These are phyloP conservation scores for Penicillium sp. DNA, from an alignment of 2,329 filamentous ascomycete genomes.

Conservation along the genomic window DNA sequence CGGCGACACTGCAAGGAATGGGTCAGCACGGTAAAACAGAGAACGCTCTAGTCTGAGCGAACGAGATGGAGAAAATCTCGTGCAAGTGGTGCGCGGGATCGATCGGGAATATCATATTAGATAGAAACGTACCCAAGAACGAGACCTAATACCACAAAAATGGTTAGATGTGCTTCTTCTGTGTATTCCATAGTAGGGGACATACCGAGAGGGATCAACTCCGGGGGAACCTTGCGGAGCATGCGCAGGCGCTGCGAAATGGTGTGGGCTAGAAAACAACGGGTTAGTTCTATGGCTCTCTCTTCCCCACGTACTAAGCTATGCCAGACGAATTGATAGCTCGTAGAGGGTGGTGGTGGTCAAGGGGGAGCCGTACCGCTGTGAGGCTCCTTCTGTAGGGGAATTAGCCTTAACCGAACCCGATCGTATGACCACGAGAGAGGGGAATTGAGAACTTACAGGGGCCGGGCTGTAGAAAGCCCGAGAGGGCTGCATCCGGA, in stretches of 20 bases:
- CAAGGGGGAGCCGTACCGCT: constrained; percentile 48
- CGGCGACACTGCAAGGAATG: constrained; percentile 52
- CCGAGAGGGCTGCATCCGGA: constrained; percentile 57
- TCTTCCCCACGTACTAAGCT: not conserved
- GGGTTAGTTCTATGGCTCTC: constrained; percentile 21
- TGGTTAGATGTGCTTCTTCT: constrained; percentile 16
- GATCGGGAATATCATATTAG: constrained; percentile 9
- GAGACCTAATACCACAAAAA: constrained; percentile 56
- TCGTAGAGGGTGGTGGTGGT: constrained; percentile 3
- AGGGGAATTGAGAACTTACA: constrained; percentile 49
- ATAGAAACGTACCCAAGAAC: constrained; percentile 69
- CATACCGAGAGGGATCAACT: constrained; percentile 91
- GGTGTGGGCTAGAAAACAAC: constrained; percentile 68
- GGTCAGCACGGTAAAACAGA: constrained; percentile 16
- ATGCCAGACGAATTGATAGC: constrained; percentile 5
- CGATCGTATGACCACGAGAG: constrained; percentile 17
- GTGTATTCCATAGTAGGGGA: constrained; percentile 18
- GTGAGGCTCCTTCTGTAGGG: constrained; percentile 58
- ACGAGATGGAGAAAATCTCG: constrained; percentile 20
- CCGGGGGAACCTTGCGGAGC: constrained; percentile 83
- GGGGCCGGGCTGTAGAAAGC: constrained; percentile 58
- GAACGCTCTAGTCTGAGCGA: constrained; percentile 4
- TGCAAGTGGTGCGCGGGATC: constrained; percentile 10
- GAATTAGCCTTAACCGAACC: constrained; percentile 39
- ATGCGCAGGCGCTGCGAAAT: constrained; percentile 90